Conservation (phyloP, 192 early-diverging fungal species). For the Blastocladiella britannica region DNA sequence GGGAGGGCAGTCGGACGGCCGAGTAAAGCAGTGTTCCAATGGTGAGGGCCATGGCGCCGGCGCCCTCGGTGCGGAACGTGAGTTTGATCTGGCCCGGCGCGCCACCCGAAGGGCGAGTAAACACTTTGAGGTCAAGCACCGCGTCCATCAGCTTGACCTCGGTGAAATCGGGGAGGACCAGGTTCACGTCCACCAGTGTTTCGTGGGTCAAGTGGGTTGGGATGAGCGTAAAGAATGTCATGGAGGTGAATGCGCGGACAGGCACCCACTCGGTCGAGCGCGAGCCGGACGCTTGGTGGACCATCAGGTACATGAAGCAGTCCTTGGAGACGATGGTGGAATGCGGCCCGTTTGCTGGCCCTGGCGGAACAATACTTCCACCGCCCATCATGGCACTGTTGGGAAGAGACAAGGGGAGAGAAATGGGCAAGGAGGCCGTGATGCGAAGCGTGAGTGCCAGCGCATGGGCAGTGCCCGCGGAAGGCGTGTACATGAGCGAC, state of each 20-base stretch:
- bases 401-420: neutral
- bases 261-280: neutral
- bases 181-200: neutral
- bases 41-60: no score
- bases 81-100: no score
- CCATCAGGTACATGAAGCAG: neutral
- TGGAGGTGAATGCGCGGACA: neutral
- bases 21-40: no score
- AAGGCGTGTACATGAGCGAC: neutral
- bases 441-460: neutral
- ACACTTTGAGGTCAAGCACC: no score
- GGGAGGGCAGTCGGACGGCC: no score
- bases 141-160: no score
- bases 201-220: neutral
- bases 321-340: no score
- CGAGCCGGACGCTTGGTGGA: neutral
- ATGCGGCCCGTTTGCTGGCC: no score
- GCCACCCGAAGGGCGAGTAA: no score
- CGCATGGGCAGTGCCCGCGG: neutral
- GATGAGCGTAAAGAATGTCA: neutral
- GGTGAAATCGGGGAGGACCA: neutral
- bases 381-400: neutral
- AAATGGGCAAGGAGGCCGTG: neutral
- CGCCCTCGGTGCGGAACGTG: no score
- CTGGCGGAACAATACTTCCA: no score